Evolutionary conservation across 371 early-diverging fungal genomes (phyloP).

Genomic region (Batkoa obscura): DNA sequence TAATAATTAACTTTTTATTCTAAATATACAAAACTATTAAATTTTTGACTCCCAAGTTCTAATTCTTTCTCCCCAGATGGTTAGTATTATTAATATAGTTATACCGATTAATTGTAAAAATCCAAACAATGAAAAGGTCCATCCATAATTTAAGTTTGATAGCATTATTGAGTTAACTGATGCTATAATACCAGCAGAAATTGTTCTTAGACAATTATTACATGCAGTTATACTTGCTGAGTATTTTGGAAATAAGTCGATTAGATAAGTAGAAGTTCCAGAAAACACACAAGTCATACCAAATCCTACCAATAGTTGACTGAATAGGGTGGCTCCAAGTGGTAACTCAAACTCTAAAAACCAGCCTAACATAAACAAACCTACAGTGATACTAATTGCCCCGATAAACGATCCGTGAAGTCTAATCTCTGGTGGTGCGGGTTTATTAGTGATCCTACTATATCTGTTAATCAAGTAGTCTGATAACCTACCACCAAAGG

Average conservation of each 20-base stretch:
- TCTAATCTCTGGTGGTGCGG: constrained; percentile 13
- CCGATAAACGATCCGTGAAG: constrained; percentile 20
- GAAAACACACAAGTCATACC: background rate
- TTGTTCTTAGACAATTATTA: background rate
- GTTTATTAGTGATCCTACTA: background rate
- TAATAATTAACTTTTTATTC: no score
- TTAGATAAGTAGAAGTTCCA: constrained; percentile 2
- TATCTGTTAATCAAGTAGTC: constrained; percentile 13
- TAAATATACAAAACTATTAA: no score
- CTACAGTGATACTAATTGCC: constrained; percentile 14
- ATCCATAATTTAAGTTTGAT: background rate
- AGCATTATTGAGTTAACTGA: background rate
- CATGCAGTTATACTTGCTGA: constrained; percentile 1
- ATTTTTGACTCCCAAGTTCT: background rate
- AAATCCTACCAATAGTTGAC: constrained; percentile 1
- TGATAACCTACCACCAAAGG: constrained; percentile 18
- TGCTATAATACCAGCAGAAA: background rate
- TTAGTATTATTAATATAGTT: background rate
- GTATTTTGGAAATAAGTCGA: constrained; percentile 2
- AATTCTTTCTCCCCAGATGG: background rate
- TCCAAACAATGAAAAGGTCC: background rate
- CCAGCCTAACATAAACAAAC: constrained; percentile 23
- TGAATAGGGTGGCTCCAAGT: background rate
- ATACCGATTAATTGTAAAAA: background rate
- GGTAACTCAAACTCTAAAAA: constrained; percentile 13